Base-by-base conservation (phyloP, 1,284 basidiomycete genomes). In the Rhodotorula sp. region DNA sequence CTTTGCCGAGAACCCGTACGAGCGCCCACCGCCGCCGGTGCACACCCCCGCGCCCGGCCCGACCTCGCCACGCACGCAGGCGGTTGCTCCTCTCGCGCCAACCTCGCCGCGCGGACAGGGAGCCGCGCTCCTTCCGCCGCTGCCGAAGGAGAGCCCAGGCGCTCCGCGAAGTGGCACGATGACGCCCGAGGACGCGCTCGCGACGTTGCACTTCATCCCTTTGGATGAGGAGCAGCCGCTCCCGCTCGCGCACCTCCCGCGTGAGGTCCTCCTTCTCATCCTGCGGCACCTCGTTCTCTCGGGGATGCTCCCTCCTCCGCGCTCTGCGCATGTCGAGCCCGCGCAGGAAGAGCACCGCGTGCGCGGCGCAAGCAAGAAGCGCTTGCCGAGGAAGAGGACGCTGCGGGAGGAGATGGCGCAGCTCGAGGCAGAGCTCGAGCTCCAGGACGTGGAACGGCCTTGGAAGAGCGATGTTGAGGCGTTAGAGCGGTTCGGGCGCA, bases 391-490 rank as follows among this genome's bases (percentile, higher is more conserved):
- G 32, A 70, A 66, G 57, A 51, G 61, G 21, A 71, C 70, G 21
- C 39, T 70, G 0, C 54, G 55, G 41, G 75, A 76, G 53, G 70
- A 72, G 57, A 70, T 58, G 59, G 29, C 22, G 7, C 25, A 61
- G 9, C 53, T 72, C n/a, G 75, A 76, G 56, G 21, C 34, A 9
- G 72, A 69, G 19, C 55, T 76, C 50, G 71, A 70, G 25, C 62
- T 69, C 19, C 56, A 66, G 27, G 41, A 67, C 17, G 55, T 44
- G 9, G 66, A 73, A 1, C 13, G 68, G 19, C 62, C 59, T 22
- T 76, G 75, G 75, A 66, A 62, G 61, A 68, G 37, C 37, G 76
- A 77, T 39, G 73, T 75, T 27, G 73, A 77, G 57, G 69, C 71
- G 48, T 32, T 77, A 29, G 76, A 77, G 48, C 34, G 76, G 50